A percentile compares a stretch with the other conserved stretches of the same genome.
Conservation (phyloP, 169 alveolate species). For the Plasmodium fragile region DNA sequence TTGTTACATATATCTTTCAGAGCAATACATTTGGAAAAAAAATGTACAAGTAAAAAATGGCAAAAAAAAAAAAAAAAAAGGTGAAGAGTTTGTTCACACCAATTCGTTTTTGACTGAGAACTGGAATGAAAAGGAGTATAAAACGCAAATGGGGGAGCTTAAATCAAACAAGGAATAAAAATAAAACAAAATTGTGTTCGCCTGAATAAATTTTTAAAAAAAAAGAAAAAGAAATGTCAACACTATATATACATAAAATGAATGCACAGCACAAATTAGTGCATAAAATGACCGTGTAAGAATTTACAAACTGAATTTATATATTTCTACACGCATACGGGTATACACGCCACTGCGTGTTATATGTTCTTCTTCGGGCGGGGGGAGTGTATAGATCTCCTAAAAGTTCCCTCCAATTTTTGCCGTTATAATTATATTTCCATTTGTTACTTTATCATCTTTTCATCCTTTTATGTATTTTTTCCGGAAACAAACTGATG, state of each 20-base stretch:
- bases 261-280: not conserved
- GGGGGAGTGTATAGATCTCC: not conserved
- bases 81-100: not conserved
- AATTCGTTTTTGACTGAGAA: not conserved
- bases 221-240: not conserved
- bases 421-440: not conserved
- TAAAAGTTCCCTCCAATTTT: not conserved
- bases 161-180: not conserved
- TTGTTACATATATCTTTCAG: not conserved
- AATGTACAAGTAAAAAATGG: not conserved
- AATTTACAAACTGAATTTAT: not conserved
- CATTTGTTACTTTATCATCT: not conserved
- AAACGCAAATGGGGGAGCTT: not conserved
- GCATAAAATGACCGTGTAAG: not conserved
- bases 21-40: not conserved
- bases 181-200: not conserved
- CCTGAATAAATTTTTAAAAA: not conserved
- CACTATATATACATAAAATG: not conserved
- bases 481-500: not conserved
- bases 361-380: not conserved
- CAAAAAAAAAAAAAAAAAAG: not conserved
- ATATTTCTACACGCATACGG: not conserved
- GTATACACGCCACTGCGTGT: not conserved
- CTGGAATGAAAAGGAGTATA: not conserved
- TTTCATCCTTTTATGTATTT: not conserved